Evolutionary conservation across 2,329 filamentous ascomycete genomes (phyloP).

Genomic region (Fusarium falciforme): DNA sequence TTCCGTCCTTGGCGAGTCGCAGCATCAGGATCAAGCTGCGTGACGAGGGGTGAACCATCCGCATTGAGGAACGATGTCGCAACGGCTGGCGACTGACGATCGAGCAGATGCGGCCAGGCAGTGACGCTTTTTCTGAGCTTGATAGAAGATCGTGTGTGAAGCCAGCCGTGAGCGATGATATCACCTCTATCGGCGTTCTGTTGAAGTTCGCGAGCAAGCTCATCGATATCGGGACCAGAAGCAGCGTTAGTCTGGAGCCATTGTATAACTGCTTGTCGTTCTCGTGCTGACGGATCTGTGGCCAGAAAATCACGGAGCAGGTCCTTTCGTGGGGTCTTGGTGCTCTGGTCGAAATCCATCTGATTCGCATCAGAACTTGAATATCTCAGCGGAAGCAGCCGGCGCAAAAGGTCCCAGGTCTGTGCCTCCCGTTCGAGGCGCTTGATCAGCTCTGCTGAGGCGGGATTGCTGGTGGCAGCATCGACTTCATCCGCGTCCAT

Average conservation of each 20-base stretch:
- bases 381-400: constrained; percentile 79
- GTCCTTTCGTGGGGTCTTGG: constrained; percentile 38
- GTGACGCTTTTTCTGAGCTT: constrained; percentile 89
- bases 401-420: constrained; percentile 87
- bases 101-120: constrained; percentile 72
- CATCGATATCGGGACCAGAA: constrained; percentile 77
- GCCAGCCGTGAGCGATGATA: constrained; percentile 88
- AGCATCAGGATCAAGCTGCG: constrained; percentile 92
- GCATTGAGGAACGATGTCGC: constrained; percentile 67
- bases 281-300: constrained; percentile 77
- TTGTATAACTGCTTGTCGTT: constrained; percentile 82
- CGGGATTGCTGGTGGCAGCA: constrained; percentile 42
- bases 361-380: constrained; percentile 45
- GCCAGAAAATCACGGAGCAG: constrained; percentile 79
- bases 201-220: constrained; percentile 80
- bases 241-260: constrained; percentile 87
- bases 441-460: constrained; percentile 48
- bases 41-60: constrained; percentile 76
- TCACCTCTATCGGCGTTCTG: constrained; percentile 81
- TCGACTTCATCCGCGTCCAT: constrained; percentile 68
- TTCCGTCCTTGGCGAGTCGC: constrained; percentile 80
- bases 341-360: constrained; percentile 45
- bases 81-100: constrained; percentile 69
- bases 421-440: constrained; percentile 85
- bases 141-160: constrained; percentile 89